A percentile compares a stretch with the other conserved stretches of the same genome.
These are phyloP conservation scores for Blastocystis hominis DNA, from an alignment of 352 stramenopile species.

Conservation along the genomic window DNA sequence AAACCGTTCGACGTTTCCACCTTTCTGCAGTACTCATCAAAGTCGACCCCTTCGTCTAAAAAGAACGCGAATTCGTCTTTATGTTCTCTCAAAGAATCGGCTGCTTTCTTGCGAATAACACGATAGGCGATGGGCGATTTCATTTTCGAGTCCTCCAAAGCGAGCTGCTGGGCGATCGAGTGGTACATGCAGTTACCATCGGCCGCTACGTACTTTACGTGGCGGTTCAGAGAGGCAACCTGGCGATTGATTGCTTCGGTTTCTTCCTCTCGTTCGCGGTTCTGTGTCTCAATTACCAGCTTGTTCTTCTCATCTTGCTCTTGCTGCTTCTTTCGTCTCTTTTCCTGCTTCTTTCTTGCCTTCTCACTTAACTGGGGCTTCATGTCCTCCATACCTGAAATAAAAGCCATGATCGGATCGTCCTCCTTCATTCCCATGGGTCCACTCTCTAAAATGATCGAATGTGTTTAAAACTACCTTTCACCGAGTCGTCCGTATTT, in stretches of 20 bases:
- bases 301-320: constrained; percentile 26
- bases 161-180: not conserved
- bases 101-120: not conserved
- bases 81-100: constrained; percentile 15
- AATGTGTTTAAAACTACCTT: too few relatives aligned
- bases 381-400: constrained; percentile 23
- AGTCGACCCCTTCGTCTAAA: not conserved
- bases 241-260: not conserved
- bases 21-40: constrained; percentile 33
- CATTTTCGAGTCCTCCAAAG: not conserved
- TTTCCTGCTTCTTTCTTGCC: not conserved
- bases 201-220: not conserved
- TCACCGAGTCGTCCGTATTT: too few relatives aligned
- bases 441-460: too few relatives aligned
- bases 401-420: constrained; percentile 12
- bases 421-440: not conserved
- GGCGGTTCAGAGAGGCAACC: not conserved
- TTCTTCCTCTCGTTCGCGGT: constrained; percentile 8
- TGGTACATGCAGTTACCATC: constrained; percentile 43
- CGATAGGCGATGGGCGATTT: not conserved
- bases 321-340: not conserved
- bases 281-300: not conserved
- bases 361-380: constrained; percentile 7
- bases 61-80: constrained; percentile 14
- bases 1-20: constrained; percentile 34